Evolutionary conservation across 192 early-diverging fungal genomes (phyloP).

Genomic region (Phlyctochytrium planicorne): DNA sequence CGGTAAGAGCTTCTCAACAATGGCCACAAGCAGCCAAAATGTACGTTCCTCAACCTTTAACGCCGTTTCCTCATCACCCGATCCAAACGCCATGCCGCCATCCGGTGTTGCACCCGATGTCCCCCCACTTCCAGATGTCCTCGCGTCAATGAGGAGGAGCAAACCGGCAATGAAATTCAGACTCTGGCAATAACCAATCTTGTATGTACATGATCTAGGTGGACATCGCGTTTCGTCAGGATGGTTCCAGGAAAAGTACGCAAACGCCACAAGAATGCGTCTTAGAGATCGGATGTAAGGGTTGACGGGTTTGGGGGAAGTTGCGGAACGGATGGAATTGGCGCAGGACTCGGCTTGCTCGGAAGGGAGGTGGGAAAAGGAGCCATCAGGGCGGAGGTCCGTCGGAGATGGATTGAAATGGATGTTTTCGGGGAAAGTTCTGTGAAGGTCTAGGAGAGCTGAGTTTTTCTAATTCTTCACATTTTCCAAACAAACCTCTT

Average conservation of each 20-base stretch:
- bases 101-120: conserved; percentile 1
- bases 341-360: conserved; percentile 2
- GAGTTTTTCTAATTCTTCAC: neutral
- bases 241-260: conserved; percentile 60
- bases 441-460: conserved; percentile 59
- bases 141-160: conserved; percentile 58
- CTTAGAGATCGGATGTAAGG: conserved; percentile 55
- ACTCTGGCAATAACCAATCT: conserved; percentile 83
- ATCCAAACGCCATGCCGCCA: conserved; percentile 12
- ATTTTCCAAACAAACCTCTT: conserved; percentile 43
- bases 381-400: conserved; percentile 1
- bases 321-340: neutral
- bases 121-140: neutral
- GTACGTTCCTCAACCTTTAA: conserved; percentile 63
- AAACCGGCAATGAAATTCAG: conserved; percentile 78
- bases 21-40: conserved; percentile 77
- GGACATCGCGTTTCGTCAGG: conserved; percentile 26
- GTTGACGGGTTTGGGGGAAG: conserved; percentile 13
- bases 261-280: conserved; percentile 70
- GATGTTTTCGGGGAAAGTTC: conserved; percentile 77
- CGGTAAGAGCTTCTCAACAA: conserved; percentile 73
- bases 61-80: conserved; percentile 11
- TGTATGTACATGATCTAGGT: conserved; percentile 37
- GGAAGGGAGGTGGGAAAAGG: conserved; percentile 1
- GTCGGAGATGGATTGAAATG: conserved; percentile 46